Evolutionary conservation across 1,284 basidiomycete genomes (phyloP).

Genomic region (Inonotus hispidus): DNA sequence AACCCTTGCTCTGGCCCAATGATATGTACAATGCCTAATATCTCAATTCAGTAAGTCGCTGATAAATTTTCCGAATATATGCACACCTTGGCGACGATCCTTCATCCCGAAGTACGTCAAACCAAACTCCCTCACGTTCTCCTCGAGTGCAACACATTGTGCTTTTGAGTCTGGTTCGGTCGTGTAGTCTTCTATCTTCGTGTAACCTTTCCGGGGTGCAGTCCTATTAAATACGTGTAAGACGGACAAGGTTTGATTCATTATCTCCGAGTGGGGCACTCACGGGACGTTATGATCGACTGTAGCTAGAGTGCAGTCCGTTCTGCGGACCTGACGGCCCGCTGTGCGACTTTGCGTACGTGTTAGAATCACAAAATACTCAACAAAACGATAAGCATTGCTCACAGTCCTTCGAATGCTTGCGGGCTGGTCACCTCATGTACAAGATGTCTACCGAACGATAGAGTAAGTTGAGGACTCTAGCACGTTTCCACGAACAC

Average conservation of each 20-base stretch:
- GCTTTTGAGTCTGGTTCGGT: slow-evolving; percentile 85
- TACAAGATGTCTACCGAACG: slow-evolving; percentile 74
- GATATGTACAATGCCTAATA: slow-evolving; percentile 85
- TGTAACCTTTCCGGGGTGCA: slow-evolving; percentile 80
- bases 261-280: slow-evolving; percentile 33
- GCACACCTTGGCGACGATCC: slow-evolving; percentile 79
- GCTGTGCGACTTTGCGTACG: slow-evolving; percentile 60
- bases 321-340: slow-evolving; percentile 76
- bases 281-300: slow-evolving; percentile 97
- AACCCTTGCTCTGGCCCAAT: slow-evolving; percentile 98
- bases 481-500: neutral
- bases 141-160: slow-evolving; percentile 89
- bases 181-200: slow-evolving; percentile 74
- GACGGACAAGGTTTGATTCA: neutral
- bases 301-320: slow-evolving; percentile 93
- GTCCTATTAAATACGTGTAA: slow-evolving; percentile 49
- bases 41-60: neutral
- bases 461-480: neutral
- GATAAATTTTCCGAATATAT: neutral
- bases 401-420: slow-evolving; percentile 90
- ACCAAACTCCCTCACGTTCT: slow-evolving; percentile 94
- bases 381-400: slow-evolving; percentile 20
- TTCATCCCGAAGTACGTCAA: slow-evolving; percentile 94
- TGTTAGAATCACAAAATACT: neutral
- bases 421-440: slow-evolving; percentile 97